Conservation (phyloP, 106 monocot species). For the Acorus gramineus region DNA sequence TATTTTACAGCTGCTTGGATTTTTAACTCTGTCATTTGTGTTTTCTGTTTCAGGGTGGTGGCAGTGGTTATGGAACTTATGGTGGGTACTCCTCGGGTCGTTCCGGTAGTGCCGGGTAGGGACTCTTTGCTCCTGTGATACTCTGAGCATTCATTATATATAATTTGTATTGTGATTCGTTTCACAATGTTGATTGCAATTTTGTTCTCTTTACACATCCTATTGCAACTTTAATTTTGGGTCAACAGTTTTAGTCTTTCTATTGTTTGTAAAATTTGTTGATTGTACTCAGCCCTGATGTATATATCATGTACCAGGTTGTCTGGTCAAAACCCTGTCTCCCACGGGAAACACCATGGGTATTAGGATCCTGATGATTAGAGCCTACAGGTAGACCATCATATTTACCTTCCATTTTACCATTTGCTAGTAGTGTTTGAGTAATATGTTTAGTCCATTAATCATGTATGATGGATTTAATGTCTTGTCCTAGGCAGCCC, state of each 20-base stretch:
- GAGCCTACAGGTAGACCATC: slow-evolving; percentile 64
- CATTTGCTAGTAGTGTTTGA: slow-evolving; percentile 2
- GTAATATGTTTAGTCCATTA: slow-evolving; percentile 3
- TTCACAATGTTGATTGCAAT: slow-evolving; percentile 3
- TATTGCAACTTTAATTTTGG: too few species aligned
- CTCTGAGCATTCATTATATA: neutral
- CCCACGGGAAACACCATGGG: slow-evolving; percentile 81
- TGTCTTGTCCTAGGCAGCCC: slow-evolving; percentile 30
- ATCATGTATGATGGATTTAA: slow-evolving; percentile 3
- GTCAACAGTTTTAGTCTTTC: neutral
- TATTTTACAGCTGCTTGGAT: neutral
- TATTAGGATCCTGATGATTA: slow-evolving; percentile 52
- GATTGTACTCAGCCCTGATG: slow-evolving; percentile 23
- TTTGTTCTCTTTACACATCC: slow-evolving; percentile 2
- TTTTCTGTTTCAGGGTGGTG: slow-evolving; percentile 39
- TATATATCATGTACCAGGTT: slow-evolving; percentile 62
- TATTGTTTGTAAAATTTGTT: neutral
- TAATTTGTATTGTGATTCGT: slow-evolving; percentile 6
- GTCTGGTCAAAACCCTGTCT: slow-evolving; percentile 57
- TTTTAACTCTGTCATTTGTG: neutral
- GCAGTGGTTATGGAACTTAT: slow-evolving; percentile 58
- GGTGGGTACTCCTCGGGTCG: slow-evolving; percentile 60
- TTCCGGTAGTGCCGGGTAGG: slow-evolving; percentile 73
- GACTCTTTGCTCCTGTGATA: neutral
- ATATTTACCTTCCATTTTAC: slow-evolving; percentile 15